A percentile compares a stretch with the other conserved stretches of the same genome.
phyloP scores from a whole-genome alignment of 164 flowering plant genomes.

The Macadamia tetraphylla region DNA sequence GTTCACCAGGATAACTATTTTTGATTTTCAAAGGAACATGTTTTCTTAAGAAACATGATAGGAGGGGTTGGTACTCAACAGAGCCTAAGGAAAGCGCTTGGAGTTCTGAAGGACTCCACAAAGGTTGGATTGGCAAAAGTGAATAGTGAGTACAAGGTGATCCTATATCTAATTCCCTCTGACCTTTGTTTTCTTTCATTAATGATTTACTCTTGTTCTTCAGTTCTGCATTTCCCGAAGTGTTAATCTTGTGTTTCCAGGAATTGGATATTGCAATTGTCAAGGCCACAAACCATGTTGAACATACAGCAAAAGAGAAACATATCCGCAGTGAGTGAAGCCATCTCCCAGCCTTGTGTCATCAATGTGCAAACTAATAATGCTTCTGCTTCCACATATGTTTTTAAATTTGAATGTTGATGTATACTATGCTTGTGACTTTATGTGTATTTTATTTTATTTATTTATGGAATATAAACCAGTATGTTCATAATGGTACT shows the following conservation, averaged over 20 bases:
- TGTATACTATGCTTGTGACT: not conserved
- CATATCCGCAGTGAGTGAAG: conserved; percentile 40
- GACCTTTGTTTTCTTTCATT: not conserved
- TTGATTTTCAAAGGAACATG: conserved; percentile 3
- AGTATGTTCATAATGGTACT: not conserved
- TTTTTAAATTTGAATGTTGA: not conserved
- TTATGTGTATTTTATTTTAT: not conserved
- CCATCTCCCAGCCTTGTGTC: not conserved
- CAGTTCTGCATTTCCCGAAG: not conserved
- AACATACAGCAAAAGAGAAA: conserved; percentile 49
- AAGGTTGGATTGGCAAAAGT: conserved; percentile 44
- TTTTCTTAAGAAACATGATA: conserved; percentile 8
- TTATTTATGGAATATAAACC: conserved; percentile 3
- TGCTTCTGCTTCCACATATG: not conserved
- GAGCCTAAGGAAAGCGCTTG: conserved; percentile 40
- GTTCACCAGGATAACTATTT: not conserved
- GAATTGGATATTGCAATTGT: conserved; percentile 56
- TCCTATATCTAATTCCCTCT: not conserved
- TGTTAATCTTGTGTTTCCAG: conserved; percentile 22
- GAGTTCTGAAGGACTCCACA: conserved; percentile 49
- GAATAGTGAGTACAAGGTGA: conserved; percentile 53
- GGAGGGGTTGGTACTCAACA: conserved; percentile 20
- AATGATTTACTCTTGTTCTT: not conserved
- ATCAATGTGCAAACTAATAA: not conserved
- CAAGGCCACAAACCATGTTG: conserved; percentile 63